Base-by-base conservation (phyloP, 192 early-diverging fungal genomes). In the Backusella morwellensis region DNA sequence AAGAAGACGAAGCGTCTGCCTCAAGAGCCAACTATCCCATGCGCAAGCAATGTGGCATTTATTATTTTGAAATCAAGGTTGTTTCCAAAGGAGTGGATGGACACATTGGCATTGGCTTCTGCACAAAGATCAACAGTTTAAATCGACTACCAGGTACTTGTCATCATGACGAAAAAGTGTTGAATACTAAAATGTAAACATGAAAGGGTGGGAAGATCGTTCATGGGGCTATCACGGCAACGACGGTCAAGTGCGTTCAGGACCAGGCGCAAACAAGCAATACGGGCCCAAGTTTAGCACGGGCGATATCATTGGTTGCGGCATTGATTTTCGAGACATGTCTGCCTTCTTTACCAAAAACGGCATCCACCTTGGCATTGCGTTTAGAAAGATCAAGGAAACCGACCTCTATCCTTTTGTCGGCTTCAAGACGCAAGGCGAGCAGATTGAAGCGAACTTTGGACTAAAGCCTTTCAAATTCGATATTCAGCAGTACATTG, bases 151-250 rank as follows among this genome's bases (percentile, higher is more conserved):
- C 98, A 38, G 97, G 77, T 78, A 73, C 19, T 11, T 9, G 17
- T 17, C 1, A 56, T 70, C 15, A 6, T 42, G 19, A 44, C n/a
- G 56, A 15, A 54, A 32, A 32, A 32, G 32, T 32, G 32, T 32
- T 32, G 15, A 34, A 38, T 54, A 29, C 32, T 26, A 34, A 32
- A 32, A 32, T 32, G 32, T 32, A 32, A 32, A 32, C 32, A 32
- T 32, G 32, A 32, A 32, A 69, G 77, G 97, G 4, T 97, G 93
- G 94, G 95, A 97, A 69, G 81, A 88, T 5, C 81, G 90, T 59
- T 96, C 96, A 17, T 99, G 95, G 95, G 98, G 98, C 15, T 99
- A 99, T 85, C 96, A 99, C 80, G 97, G 95, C 66, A 96, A 97
- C 79, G 96, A 98, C 81, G 98, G 98, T 29, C 86, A 96, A 68